Evolutionary conservation across 768 basidiomycete genomes (phyloP).

Genomic region (Coprinopsis sp.): DNA sequence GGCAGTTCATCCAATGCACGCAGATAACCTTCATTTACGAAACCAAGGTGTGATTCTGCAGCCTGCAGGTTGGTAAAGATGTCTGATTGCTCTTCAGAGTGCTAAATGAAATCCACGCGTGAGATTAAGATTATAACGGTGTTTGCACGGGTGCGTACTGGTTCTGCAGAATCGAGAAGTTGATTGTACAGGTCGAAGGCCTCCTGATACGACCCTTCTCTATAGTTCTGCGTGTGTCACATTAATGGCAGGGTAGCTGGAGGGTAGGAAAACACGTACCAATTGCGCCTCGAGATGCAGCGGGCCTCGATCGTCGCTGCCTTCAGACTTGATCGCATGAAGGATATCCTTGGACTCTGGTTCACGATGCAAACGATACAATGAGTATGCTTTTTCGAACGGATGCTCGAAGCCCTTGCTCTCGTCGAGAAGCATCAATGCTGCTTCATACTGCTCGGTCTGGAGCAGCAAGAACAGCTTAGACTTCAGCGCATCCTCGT

Average conservation of each 20-base stretch:
- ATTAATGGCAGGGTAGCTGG: background rate
- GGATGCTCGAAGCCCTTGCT: slow-evolving; percentile 26
- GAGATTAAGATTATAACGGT: background rate
- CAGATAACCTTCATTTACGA: slow-evolving; percentile 67
- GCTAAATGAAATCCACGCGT: slow-evolving; percentile 40
- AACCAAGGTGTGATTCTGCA: slow-evolving; percentile 77
- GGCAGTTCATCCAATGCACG: slow-evolving; percentile 61
- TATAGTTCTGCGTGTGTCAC: slow-evolving; percentile 53
- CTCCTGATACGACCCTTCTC: slow-evolving; percentile 67
- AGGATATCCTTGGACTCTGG: slow-evolving; percentile 58
- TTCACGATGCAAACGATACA: slow-evolving; percentile 82
- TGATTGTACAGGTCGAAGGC: slow-evolving; percentile 78
- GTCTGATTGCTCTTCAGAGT: slow-evolving; percentile 85
- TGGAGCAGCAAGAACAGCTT: slow-evolving; percentile 87
- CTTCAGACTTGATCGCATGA: slow-evolving; percentile 38
- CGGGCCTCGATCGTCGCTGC: slow-evolving; percentile 53
- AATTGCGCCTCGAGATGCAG: slow-evolving; percentile 85
- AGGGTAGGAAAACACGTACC: slow-evolving; percentile 40
- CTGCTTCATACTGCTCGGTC: slow-evolving; percentile 73
- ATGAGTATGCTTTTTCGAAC: slow-evolving; percentile 77
- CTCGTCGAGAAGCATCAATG: slow-evolving; percentile 55
- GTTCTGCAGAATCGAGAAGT: slow-evolving; percentile 71
- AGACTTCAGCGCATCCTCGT: slow-evolving; percentile 72
- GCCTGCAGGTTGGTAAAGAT: slow-evolving; percentile 83
- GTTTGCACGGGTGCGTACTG: slow-evolving; percentile 43